phyloP scores from a whole-genome alignment of 257 asterid species.

The Solanum megistacrolobum region DNA sequence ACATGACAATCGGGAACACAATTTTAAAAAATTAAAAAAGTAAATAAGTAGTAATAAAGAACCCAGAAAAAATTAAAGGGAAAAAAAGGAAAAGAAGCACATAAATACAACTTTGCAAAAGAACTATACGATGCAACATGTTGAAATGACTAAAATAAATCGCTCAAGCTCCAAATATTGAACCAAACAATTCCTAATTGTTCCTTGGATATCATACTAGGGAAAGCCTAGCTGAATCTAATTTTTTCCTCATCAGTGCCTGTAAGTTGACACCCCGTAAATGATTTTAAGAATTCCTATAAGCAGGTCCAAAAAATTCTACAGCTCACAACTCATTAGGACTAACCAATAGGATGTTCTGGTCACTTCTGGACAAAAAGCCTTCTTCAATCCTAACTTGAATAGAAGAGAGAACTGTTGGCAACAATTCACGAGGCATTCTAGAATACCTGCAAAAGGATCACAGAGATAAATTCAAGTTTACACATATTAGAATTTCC shows the following conservation, averaged over 20 bases:
- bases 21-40: background rate
- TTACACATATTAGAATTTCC: background rate
- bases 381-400: conserved; percentile 58
- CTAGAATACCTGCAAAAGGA: conserved; percentile 58
- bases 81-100: background rate
- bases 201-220: background rate
- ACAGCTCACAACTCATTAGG: background rate
- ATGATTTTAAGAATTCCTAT: background rate
- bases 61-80: background rate
- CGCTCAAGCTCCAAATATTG: background rate
- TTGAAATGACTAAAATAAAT: background rate
- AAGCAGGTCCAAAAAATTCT: background rate
- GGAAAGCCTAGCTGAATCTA: background rate
- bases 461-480: conserved; percentile 6
- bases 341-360: conserved; percentile 62
- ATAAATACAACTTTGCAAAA: background rate
- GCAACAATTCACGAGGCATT: conserved; percentile 75
- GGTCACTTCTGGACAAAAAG: conserved; percentile 54
- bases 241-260: background rate
- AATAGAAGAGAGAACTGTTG: conserved; percentile 52
- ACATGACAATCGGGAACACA: background rate
- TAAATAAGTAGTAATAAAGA: background rate
- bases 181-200: background rate
- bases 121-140: background rate
- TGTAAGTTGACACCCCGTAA: background rate